Base-by-base conservation (phyloP, 495 filamentous ascomycete species). In the Podospora fimiseda region DNA sequence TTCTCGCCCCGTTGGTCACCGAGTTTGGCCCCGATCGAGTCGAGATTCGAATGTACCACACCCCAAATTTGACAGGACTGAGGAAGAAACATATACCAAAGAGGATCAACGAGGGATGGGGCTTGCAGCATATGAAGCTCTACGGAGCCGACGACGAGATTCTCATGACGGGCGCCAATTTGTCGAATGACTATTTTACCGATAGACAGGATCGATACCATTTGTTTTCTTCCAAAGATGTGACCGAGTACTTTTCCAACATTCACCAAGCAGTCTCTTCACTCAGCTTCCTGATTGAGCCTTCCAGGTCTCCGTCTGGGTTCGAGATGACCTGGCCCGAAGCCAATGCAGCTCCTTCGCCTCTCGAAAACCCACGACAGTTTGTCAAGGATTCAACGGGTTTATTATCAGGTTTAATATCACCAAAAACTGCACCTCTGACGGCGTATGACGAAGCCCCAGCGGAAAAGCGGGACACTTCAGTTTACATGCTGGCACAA, bases 121-220 rank as follows among this genome's bases (percentile, higher is more conserved):
- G 93, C 13, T 71, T 99, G 40, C 93, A 99, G 63, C 93, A 99
- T 63, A 99, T 99, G 89, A 99, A 99, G 76, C 78, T 99, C 0
- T 99, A 99, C 59, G 93, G 94, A 0, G 70, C 96, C 39, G 93
- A 99, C 55, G 90, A 97, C 61, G 92, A 96, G 67, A 83, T 99
- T 45, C 93, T 99, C 33, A 78, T 99, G 22, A 95, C 90, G 2
- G 93, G 93, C 24, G 93, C 93, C 8, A 99, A 99, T 55, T 75
- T 99, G 9, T 96, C 90, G 4, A 78, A 77, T 30, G 92, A 97
- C 61, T 99, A 99, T 67, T 99, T 99, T 66, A 95, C 89, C 9
- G 92, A 96, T 60, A 83, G 93, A 2, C 83, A 97, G 55, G 93
- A 99, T 62, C 77, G 93, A 45, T 99, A 99, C 59, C 94, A 99